A percentile compares a stretch with the other conserved stretches of the same genome.
phyloP scores from a whole-genome alignment of 1,139 yeast genomes.

The Yamadazyma sp. region DNA sequence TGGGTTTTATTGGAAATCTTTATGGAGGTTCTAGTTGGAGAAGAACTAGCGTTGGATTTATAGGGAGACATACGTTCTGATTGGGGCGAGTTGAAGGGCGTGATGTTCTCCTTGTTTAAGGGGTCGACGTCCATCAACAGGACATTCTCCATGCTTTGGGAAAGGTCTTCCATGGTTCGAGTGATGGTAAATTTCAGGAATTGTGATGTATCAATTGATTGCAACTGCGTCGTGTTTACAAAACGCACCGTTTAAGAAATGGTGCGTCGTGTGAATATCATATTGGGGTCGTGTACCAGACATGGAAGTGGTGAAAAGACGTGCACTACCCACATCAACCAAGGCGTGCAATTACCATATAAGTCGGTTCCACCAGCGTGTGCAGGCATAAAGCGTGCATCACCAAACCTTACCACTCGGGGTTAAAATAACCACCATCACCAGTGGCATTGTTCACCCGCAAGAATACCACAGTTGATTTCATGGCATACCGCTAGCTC shows the following conservation, averaged over 20 bases:
- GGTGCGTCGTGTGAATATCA: neutral
- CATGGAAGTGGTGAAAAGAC: too few species aligned
- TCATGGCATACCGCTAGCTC: too few species aligned
- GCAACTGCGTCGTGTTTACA: slow-evolving; percentile 13
- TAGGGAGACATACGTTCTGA: slow-evolving; percentile 17
- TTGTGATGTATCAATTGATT: neutral
- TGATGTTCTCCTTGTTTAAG: slow-evolving; percentile 46
- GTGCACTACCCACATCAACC: too few species aligned
- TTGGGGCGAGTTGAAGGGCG: slow-evolving; percentile 43
- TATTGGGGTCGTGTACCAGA: too few species aligned
- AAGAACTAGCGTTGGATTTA: slow-evolving; percentile 17
- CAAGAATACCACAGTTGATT: neutral
- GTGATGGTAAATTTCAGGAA: neutral
- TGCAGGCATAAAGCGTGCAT: too few species aligned
- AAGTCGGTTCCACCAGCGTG: too few species aligned
- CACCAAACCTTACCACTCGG: neutral
- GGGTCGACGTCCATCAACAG: slow-evolving; percentile 48
- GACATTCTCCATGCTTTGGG: slow-evolving; percentile 48
- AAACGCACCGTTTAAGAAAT: slow-evolving; percentile 6
- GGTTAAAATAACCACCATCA: neutral
- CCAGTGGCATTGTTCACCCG: neutral
- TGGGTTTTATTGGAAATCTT: slow-evolving; percentile 76
- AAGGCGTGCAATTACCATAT: too few species aligned
- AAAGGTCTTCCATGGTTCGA: slow-evolving; percentile 31
- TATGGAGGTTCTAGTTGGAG: slow-evolving; percentile 9